Conservation (phyloP, 2,329 filamentous ascomycete species). For the Cladophialophora carrionii region DNA sequence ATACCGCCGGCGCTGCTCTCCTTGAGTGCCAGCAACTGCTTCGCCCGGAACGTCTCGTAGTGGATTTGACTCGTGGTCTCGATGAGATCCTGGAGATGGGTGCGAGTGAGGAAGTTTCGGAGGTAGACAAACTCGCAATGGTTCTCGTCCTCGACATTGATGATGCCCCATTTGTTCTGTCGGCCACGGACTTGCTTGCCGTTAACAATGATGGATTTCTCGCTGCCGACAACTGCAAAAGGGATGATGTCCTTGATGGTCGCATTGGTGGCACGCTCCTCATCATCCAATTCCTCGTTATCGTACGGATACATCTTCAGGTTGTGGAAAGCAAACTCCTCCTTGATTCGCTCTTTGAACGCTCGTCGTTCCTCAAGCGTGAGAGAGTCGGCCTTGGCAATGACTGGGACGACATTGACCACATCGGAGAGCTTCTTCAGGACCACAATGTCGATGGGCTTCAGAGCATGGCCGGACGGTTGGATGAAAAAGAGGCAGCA, state of each 20-base stretch:
- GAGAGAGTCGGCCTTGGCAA: constrained; percentile 95
- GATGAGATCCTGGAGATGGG: constrained; percentile 97
- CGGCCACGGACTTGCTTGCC: constrained; percentile 96
- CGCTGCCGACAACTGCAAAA: constrained; percentile 96
- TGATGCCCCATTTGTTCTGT: constrained; percentile 98
- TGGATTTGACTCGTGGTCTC: constrained; percentile 99
- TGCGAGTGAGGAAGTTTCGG: constrained; percentile 96
- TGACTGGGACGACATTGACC: constrained; percentile 98
- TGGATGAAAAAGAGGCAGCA: constrained; percentile 99
- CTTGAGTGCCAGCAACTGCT: constrained; percentile 96
- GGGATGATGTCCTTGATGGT: constrained; percentile 98
- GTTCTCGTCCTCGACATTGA: constrained; percentile 99
- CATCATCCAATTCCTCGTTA: constrained; percentile 97
- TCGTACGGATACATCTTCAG: constrained; percentile 99
- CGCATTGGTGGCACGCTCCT: constrained; percentile 89
- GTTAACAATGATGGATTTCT: constrained; percentile 96
- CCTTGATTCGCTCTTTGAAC: constrained; percentile 99
- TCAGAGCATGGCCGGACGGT: constrained; percentile 94
- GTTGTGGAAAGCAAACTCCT: constrained; percentile 99
- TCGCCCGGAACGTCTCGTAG: constrained; percentile 99
- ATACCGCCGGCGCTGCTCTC: constrained; percentile 82
- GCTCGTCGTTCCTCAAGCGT: constrained; percentile 92
- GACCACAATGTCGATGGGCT: constrained; percentile 99
- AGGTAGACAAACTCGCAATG: constrained; percentile 99
- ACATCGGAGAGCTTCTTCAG: constrained; percentile 99